Conservation (phyloP, 352 stramenopile species). For the Saprolegnia parasitica region DNA sequence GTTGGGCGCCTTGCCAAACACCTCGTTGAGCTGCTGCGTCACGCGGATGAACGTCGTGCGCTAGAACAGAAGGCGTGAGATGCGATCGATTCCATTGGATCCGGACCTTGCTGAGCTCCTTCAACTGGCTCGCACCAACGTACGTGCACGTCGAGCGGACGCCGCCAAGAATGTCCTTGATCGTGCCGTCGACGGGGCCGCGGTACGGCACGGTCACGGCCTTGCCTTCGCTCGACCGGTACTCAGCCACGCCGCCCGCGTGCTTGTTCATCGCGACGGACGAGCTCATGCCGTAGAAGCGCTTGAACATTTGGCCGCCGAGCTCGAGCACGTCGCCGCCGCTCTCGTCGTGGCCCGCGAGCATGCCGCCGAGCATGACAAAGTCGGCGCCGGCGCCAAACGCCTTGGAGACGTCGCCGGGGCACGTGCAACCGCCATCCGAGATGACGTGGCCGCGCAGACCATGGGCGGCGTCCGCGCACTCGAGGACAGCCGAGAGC, state of each 20-base stretch:
- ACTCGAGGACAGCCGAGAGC: slow-evolving; percentile 88
- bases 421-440: slow-evolving; percentile 86
- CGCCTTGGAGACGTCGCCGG: slow-evolving; percentile 86
- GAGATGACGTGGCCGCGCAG: slow-evolving; percentile 86
- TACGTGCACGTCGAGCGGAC: slow-evolving; percentile 91
- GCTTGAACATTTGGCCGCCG: slow-evolving; percentile 71
- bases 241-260: slow-evolving; percentile 85
- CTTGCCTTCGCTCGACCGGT: slow-evolving; percentile 89
- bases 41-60: slow-evolving; percentile 92
- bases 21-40: slow-evolving; percentile 89
- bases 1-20: slow-evolving; percentile 81
- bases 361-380: slow-evolving; percentile 91
- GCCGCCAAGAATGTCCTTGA: slow-evolving; percentile 89
- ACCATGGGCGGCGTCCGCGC: slow-evolving; percentile 85
- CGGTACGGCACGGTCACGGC: slow-evolving; percentile 86
- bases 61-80: slow-evolving; percentile 31
- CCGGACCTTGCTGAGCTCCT: slow-evolving; percentile 87
- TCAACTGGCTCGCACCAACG: slow-evolving; percentile 82
- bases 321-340: slow-evolving; percentile 77
- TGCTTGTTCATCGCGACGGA: slow-evolving; percentile 91
- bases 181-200: slow-evolving; percentile 68
- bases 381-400: slow-evolving; percentile 90
- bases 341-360: slow-evolving; percentile 88
- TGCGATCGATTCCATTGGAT: slow-evolving; percentile 11
- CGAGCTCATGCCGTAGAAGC: slow-evolving; percentile 93